Conservation (phyloP, 768 basidiomycete species). For the Auricularia heimuer region DNA sequence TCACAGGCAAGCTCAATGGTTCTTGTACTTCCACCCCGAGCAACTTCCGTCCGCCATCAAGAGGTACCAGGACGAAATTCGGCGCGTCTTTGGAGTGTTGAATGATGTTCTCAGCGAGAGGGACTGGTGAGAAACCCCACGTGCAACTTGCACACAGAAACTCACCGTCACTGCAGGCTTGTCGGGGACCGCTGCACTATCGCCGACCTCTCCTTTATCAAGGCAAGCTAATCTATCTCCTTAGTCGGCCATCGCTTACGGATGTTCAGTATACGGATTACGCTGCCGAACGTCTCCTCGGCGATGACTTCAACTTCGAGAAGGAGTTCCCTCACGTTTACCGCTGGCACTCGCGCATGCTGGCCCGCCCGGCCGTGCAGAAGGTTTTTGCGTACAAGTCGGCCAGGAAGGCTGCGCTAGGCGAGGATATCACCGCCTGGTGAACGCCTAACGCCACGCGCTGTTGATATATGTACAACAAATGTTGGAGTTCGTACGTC, state of each 20-base stretch:
- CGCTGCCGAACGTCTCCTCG: constrained; percentile 3
- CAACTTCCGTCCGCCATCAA: constrained; percentile 9
- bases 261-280: constrained; percentile 4
- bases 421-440: not conserved
- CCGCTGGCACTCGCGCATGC: constrained; percentile 1
- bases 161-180: not conserved
- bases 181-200: constrained; percentile 5
- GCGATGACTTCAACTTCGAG: constrained; percentile 2
- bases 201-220: constrained; percentile 6
- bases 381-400: constrained; percentile 7
- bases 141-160: not conserved
- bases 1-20: constrained; percentile 7
- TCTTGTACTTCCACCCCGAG: constrained; percentile 11
- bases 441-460: not conserved
- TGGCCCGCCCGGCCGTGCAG: constrained; percentile 4
- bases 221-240: not conserved
- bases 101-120: constrained; percentile 8
- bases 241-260: no score
- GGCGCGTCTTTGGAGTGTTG: constrained; percentile 12
- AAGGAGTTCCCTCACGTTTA: constrained; percentile 6
- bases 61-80: constrained; percentile 11
- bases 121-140: constrained; percentile 6
- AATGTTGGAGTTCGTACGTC: not conserved
- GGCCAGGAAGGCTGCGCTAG: not conserved
- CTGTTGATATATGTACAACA: not conserved